Conservation (phyloP, 2,329 filamentous ascomycete genomes). For the Clonostachys chloroleuca region DNA sequence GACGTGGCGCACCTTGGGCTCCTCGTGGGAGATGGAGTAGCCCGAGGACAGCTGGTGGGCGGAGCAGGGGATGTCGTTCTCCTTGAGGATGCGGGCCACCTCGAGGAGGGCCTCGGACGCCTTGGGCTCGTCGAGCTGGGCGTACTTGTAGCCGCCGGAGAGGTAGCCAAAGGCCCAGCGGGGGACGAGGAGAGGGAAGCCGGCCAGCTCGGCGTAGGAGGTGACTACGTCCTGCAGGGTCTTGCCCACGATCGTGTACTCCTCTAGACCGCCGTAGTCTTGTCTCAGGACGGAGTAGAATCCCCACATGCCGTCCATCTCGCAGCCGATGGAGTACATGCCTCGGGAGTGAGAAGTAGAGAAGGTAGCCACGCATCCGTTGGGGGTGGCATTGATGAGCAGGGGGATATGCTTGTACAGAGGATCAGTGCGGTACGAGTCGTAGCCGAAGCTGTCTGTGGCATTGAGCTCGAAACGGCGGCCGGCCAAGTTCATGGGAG, state of each 20-base stretch:
- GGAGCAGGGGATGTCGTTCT: constrained; percentile 65
- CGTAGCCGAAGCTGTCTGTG: constrained; percentile 71
- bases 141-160: constrained; percentile 57
- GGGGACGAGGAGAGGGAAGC: constrained; percentile 63
- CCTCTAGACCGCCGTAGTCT: constrained; percentile 66
- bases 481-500: constrained; percentile 67
- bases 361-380: constrained; percentile 63
- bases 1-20: constrained; percentile 67
- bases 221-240: constrained; percentile 63
- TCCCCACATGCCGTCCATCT: constrained; percentile 74
- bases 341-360: constrained; percentile 63
- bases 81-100: constrained; percentile 56
- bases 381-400: constrained; percentile 61
- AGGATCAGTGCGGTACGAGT: constrained; percentile 66
- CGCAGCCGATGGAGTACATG: constrained; percentile 62
- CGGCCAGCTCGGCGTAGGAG: constrained; percentile 63
- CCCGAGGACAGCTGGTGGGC: constrained; percentile 71
- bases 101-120: constrained; percentile 56
- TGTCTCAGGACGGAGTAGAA: constrained; percentile 71
- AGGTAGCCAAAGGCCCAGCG: constrained; percentile 72
- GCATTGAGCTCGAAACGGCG: constrained; percentile 63
- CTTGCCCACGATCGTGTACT: constrained; percentile 64
- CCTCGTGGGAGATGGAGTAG: constrained; percentile 62
- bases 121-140: constrained; percentile 41
- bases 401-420: constrained; percentile 74